Evolutionary conservation across 345 rosid species (phyloP), one percentile per base, ranked within the genome.

Genomic region (Abelmoschus esculentus): DNA sequence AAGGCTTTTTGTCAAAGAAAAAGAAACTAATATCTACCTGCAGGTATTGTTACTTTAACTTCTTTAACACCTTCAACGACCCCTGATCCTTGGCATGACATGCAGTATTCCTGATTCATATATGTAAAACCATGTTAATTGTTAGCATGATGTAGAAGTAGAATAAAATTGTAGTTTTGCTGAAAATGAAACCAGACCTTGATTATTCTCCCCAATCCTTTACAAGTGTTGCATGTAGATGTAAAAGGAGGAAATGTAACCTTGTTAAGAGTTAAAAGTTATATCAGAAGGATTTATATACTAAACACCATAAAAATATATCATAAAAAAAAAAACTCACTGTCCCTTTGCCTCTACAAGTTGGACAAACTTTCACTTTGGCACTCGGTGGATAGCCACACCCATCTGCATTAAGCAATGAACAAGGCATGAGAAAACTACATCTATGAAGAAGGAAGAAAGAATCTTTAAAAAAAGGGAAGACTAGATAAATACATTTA

Each of bases 191-290:
- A 61, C 63, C 77, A 61, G 70, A 93, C 98, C 98, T 88, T 80
- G 56, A 91, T 80, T 70, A 88, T 73, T 58, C 73, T 79, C 70
- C 96, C 95, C 3, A 80, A 75, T 69, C 98, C 98, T 64, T 83
- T 87, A 78, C 97, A 93, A 34, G 83, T 76, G 75, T 78, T 80
- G 77, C 98, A 91, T 61, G 85, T 80, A 76, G 98, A 75, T 62
- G 90, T 88, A 82, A 93, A 93, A 56, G 97, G 98, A 82, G 98
- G 97, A 80, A 91, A 72, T 22, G 96, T 91, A 55, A 93, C 84
- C 98, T 93, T 83, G 59, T 61, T 72, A 61, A 79, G 66, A 70
- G 72, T 73, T 66, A 65, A 36, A 64, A 70, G 72, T 73, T 64
- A 42, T 6, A 40, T 68, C 65, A 38, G 12, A 69, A 40, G 18